A percentile compares a stretch with the other conserved stretches of the same genome.
phyloP scores from a whole-genome alignment of 768 basidiomycete species.

The Boletales sp. region DNA sequence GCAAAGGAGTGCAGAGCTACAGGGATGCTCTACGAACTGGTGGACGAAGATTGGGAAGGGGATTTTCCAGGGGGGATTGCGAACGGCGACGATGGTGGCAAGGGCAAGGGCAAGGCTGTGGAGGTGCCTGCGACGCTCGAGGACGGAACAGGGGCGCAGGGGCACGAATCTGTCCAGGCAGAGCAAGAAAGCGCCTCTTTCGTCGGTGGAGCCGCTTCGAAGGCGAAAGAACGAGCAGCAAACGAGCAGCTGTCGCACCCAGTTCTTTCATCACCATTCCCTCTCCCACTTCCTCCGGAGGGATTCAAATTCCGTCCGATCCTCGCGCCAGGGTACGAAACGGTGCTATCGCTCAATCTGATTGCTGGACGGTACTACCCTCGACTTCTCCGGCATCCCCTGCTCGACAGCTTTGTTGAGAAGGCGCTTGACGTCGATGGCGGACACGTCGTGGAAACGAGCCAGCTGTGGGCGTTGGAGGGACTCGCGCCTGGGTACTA shows the following conservation, averaged over 20 bases:
- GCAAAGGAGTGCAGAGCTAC: conserved; percentile 61
- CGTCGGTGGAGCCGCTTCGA: conserved; percentile 8
- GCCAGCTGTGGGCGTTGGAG: conserved; percentile 68
- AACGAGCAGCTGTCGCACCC: conserved; percentile 38
- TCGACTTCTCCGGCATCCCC: conserved; percentile 60
- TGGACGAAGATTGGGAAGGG: conserved; percentile 64
- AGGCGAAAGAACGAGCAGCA: conserved; percentile 15
- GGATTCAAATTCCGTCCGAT: conserved; percentile 73
- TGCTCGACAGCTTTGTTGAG: conserved; percentile 42
- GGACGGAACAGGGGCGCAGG: conserved; percentile 6
- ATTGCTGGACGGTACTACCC: conserved; percentile 84
- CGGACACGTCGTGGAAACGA: conserved; percentile 38
- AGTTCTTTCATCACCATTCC: conserved; percentile 29
- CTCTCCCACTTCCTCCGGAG: conserved; percentile 60
- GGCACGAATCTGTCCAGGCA: not conserved
- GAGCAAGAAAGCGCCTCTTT: conserved; percentile 18
- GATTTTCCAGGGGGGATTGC: conserved; percentile 26
- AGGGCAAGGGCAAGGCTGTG: conserved; percentile 32
- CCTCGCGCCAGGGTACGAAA: conserved; percentile 57
- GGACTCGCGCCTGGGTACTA: conserved; percentile 63
- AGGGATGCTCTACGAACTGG: conserved; percentile 77
- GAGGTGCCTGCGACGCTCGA: conserved; percentile 14
- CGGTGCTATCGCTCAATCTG: conserved; percentile 62
- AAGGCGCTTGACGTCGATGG: conserved; percentile 36
- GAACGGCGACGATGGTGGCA: conserved; percentile 12